phyloP scores from a whole-genome alignment of 768 basidiomycete genomes.

The Collybia mongolica region DNA sequence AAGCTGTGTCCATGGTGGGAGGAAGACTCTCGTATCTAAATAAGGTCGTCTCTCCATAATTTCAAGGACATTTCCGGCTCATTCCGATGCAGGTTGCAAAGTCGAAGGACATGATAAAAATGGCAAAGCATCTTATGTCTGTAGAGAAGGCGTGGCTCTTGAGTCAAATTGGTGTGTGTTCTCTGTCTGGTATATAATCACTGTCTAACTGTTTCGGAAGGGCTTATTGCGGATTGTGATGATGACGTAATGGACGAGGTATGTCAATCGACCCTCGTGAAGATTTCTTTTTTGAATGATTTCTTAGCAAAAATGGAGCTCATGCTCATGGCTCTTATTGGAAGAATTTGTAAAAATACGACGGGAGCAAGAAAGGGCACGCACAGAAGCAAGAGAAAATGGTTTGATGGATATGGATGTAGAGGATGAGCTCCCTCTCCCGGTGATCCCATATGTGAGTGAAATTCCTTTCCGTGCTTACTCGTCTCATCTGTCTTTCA shows the following conservation, averaged over 20 bases:
- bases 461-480: neutral
- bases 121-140: conserved; percentile 64
- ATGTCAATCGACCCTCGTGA: conserved; percentile 10
- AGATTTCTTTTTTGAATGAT: neutral
- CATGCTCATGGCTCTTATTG: conserved; percentile 79
- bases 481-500: conserved; percentile 13
- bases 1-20: conserved; percentile 64
- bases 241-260: conserved; percentile 92
- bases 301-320: conserved; percentile 73
- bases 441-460: conserved; percentile 60
- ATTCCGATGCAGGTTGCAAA: conserved; percentile 43
- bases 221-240: conserved; percentile 77
- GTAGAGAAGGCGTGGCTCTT: conserved; percentile 80
- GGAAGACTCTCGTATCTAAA: conserved; percentile 80
- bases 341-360: conserved; percentile 68
- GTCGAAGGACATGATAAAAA: conserved; percentile 56
- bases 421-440: conserved; percentile 48
- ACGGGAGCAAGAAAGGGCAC: conserved; percentile 44
- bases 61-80: neutral
- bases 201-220: conserved; percentile 20
- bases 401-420: conserved; percentile 18
- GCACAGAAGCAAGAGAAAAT: conserved; percentile 35
- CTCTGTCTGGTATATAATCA: neutral
- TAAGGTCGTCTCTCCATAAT: conserved; percentile 31
- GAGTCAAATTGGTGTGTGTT: conserved; percentile 61